Evolutionary conservation across 768 basidiomycete species (phyloP).

Genomic region (Russula virescens): DNA sequence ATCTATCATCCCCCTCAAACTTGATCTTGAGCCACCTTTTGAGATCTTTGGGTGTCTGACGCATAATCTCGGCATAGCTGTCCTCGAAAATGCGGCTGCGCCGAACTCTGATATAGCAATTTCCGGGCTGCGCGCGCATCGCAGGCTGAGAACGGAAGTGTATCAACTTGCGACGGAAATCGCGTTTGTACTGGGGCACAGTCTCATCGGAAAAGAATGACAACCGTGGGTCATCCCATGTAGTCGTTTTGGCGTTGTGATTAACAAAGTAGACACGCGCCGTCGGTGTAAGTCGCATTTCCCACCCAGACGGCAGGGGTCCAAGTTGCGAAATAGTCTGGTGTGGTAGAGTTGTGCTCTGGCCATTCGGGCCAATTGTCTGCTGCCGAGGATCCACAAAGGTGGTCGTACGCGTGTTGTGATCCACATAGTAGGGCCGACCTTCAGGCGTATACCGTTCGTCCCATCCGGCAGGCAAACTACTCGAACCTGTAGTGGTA

Average conservation of each 20-base stretch:
- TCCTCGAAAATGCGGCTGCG: conserved; percentile 99
- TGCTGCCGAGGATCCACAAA: conserved; percentile 99
- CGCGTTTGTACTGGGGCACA: conserved; percentile 99
- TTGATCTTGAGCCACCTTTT: conserved; percentile 99
- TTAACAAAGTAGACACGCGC: conserved; percentile 99
- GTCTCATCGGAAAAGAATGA: conserved; percentile 94
- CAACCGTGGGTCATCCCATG: conserved; percentile 97
- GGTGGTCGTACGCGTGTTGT: conserved; percentile 99
- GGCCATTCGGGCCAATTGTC: conserved; percentile 88
- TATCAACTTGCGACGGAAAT: conserved; percentile 98
- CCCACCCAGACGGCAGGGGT: conserved; percentile 96
- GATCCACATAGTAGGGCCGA: conserved; percentile 97
- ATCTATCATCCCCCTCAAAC: conserved; percentile 97
- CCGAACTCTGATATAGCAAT: conserved; percentile 98
- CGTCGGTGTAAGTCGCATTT: conserved; percentile 98
- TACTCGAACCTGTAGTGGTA: conserved; percentile 73
- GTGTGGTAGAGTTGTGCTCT: conserved; percentile 81
- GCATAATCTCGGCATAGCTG: conserved; percentile 99
- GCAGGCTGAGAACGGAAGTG: conserved; percentile 99
- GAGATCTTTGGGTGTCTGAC: conserved; percentile 95
- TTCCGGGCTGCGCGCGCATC: conserved; percentile 95
- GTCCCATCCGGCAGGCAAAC: conserved; percentile 96
- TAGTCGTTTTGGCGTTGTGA: conserved; percentile 99
- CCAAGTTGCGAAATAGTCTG: conserved; percentile 96
- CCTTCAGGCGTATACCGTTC: conserved; percentile 98